Evolutionary conservation across 805 yeast species (phyloP).

Genomic region (Starmerella cellae): DNA sequence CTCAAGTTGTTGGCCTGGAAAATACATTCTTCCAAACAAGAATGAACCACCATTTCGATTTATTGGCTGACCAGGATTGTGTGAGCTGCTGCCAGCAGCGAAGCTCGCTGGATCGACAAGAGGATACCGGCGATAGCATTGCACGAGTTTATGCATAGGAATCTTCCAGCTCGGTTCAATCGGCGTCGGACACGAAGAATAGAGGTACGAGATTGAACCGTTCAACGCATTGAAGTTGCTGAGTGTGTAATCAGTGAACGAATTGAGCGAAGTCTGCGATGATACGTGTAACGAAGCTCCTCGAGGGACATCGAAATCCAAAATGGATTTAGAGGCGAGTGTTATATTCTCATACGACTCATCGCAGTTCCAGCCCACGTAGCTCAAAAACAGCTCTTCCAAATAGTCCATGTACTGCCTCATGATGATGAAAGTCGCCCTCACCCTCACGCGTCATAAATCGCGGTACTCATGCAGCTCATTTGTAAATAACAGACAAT

Average conservation of each 20-base stretch:
- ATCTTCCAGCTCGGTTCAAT: constrained; percentile 29
- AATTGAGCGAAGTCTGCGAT: constrained; percentile 52
- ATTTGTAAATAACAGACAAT: no score
- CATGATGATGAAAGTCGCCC: constrained; percentile 33
- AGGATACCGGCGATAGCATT: constrained; percentile 17
- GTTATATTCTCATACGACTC: constrained; percentile 60
- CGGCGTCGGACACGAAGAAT: constrained; percentile 47
- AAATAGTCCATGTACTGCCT: constrained; percentile 77
- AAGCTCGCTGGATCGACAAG: not conserved
- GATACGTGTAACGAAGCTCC: constrained; percentile 56
- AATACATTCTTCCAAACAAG: constrained; percentile 72
- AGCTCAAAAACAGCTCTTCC: constrained; percentile 51
- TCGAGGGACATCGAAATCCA: constrained; percentile 61
- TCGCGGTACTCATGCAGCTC: no score
- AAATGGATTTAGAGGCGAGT: constrained; percentile 31
- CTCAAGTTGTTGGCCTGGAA: constrained; percentile 77
- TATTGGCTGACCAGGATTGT: not conserved
- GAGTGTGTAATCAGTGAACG: constrained; percentile 61
- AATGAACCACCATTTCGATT: constrained; percentile 3
- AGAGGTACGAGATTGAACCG: constrained; percentile 75
- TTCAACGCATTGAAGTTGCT: constrained; percentile 50
- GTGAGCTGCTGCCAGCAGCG: not conserved
- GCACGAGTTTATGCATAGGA: constrained; percentile 18
- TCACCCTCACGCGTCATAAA: no score
- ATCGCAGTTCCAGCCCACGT: constrained; percentile 69